phyloP scores from a whole-genome alignment of 2,329 filamentous ascomycete species.

The Ceratocystis lukuohia region DNA sequence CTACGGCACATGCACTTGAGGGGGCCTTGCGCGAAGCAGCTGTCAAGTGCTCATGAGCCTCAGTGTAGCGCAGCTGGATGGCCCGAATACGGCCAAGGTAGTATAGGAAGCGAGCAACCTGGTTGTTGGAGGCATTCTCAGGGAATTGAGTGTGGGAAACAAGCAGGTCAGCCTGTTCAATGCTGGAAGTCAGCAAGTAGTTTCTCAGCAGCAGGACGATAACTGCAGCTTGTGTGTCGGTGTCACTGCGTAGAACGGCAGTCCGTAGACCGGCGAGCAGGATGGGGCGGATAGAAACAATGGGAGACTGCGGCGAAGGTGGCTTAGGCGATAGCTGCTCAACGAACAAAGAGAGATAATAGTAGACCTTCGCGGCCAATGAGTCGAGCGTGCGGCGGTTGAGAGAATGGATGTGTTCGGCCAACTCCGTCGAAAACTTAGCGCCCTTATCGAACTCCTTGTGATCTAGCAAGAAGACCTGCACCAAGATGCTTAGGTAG shows the following conservation, averaged over 20 bases:
- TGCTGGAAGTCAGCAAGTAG: conserved; percentile 91
- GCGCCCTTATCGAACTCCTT: conserved; percentile 69
- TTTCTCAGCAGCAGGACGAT: conserved; percentile 91
- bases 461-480: conserved; percentile 80
- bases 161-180: conserved; percentile 88
- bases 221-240: conserved; percentile 91
- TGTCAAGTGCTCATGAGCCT: conserved; percentile 86
- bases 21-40: conserved; percentile 92
- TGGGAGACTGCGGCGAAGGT: conserved; percentile 74
- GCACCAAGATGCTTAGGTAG: conserved; percentile 71
- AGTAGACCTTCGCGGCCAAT: conserved; percentile 89
- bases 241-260: conserved; percentile 90
- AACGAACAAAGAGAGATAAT: conserved; percentile 92
- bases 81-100: conserved; percentile 93
- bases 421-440: conserved; percentile 70
- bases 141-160: conserved; percentile 95
- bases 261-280: conserved; percentile 82
- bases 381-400: conserved; percentile 93
- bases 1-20: conserved; percentile 72
- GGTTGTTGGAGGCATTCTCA: conserved; percentile 87
- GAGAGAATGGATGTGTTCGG: conserved; percentile 71
- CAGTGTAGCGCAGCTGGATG: conserved; percentile 92
- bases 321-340: conserved; percentile 80
- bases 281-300: conserved; percentile 73
- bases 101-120: conserved; percentile 93